Evolutionary conservation across 345 rosid species (phyloP), one percentile per base, ranked within the genome.

Genomic region (Isatis tinctoria): DNA sequence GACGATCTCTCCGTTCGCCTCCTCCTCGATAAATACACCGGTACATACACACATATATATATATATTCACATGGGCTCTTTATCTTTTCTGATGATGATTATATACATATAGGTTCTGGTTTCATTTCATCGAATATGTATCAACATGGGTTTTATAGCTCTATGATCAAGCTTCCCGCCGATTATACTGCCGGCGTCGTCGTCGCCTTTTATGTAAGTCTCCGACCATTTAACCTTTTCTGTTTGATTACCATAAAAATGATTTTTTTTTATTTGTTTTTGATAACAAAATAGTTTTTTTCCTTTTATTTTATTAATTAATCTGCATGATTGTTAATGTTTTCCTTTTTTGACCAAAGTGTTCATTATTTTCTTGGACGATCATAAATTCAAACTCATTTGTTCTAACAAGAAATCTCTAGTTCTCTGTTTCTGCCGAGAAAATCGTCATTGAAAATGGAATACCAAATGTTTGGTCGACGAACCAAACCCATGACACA

Each of bases 121-220:
- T 92, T 95, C 62, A 85, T 92, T 27, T 95, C 99, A 2, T 89
- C 98, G 12, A 90, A 78, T 47, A 82, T 89, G 90, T 89, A 95
- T 30, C 76, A 82, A 9, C 89, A 95, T 67, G 99, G 97, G 49
- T 86, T 90, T 83, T 90, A 90, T 62, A 90, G 96, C 78, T 94
- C 98, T 71, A 86, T 75, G 82, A 85, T 95, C 78, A 95, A 95
- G 81, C 73, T 95, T 61, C 99, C 98, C 2, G 80, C 84, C 2
- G 88, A 89, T 73, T 84, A 95, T 45, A 86, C 98, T 0, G 99
- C 99, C 30, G 99, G 98, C 8, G 62, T 95, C 5, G 92, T 91
- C 39, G 92, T 92, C 59, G 96, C 98, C 52, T 90, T 95, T 60
- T 95, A 92, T 52, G 98, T 95, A 72, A 81, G 90, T 79, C 48